Evolutionary conservation across 176 grass and related monocot genomes (phyloP).

Genomic region (Musa troglodytarum): DNA sequence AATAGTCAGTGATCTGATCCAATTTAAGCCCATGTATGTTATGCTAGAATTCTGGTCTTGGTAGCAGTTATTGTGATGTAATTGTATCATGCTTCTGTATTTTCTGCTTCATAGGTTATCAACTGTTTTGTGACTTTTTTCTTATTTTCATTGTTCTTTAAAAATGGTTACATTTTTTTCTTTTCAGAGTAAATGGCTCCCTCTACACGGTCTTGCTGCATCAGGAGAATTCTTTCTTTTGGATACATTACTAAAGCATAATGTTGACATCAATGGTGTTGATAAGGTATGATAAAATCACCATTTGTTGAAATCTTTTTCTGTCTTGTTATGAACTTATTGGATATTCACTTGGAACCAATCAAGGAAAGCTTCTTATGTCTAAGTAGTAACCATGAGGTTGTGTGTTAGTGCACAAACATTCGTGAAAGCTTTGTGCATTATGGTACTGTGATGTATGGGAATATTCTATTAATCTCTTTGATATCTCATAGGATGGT

Average conservation of each 20-base stretch:
- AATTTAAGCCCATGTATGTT: too few relatives aligned
- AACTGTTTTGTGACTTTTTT: not conserved
- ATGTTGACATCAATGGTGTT: slow-evolving; percentile 62
- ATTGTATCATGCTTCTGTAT: too few relatives aligned
- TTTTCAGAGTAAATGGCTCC: slow-evolving; percentile 80
- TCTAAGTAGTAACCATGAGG: too few relatives aligned
- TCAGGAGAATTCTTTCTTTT: slow-evolving; percentile 88
- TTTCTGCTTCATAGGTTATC: not conserved
- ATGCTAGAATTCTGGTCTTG: too few relatives aligned
- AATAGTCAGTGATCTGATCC: too few relatives aligned
- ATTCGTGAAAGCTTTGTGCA: not conserved
- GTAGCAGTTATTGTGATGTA: too few relatives aligned
- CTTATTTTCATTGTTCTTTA: not conserved
- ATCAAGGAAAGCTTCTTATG: too few relatives aligned
- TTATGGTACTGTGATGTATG: not conserved
- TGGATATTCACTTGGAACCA: too few relatives aligned
- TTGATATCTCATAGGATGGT: slow-evolving; percentile 43
- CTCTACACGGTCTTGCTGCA: slow-evolving; percentile 70
- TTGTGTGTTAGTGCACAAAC: slow-evolving; percentile 3
- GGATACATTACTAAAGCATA: slow-evolving; percentile 67
- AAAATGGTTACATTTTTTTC: slow-evolving; percentile 18
- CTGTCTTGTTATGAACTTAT: slow-evolving; percentile 3
- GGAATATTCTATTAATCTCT: not conserved
- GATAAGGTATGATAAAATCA: slow-evolving; percentile 51
- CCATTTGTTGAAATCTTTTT: not conserved